phyloP scores from a whole-genome alignment of 441 rosid genomes.

The Aleurites moluccanus region DNA sequence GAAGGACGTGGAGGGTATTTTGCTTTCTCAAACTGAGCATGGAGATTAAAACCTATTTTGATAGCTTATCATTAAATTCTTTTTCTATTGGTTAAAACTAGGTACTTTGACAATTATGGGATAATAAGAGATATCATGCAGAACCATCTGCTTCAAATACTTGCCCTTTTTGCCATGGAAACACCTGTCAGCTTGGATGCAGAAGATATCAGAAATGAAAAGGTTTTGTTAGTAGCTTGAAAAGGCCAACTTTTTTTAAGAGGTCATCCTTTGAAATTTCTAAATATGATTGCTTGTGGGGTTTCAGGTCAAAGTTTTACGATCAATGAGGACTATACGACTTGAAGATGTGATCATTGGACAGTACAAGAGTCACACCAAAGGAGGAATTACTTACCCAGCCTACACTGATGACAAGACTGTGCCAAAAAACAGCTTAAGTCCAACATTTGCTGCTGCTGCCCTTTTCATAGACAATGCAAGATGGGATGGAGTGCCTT shows the following conservation, averaged over 20 bases:
- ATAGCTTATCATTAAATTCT: slow-evolving; percentile 3
- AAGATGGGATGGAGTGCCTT: slow-evolving; percentile 98
- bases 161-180: slow-evolving; percentile 97
- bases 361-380: slow-evolving; percentile 82
- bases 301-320: slow-evolving; percentile 79
- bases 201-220: slow-evolving; percentile 92
- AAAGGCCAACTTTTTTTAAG: not conserved
- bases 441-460: slow-evolving; percentile 96
- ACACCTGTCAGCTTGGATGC: slow-evolving; percentile 98
- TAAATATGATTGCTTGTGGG: slow-evolving; percentile 13
- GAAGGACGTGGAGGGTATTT: slow-evolving; percentile 98
- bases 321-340: slow-evolving; percentile 80
- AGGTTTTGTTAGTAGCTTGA: slow-evolving; percentile 42
- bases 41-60: not conserved
- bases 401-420: slow-evolving; percentile 82
- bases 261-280: slow-evolving; percentile 2
- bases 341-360: slow-evolving; percentile 80
- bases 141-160: slow-evolving; percentile 95
- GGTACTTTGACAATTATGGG: slow-evolving; percentile 93
- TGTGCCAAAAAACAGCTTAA: slow-evolving; percentile 73
- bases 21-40: slow-evolving; percentile 21
- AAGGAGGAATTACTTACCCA: slow-evolving; percentile 74
- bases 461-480: slow-evolving; percentile 92
- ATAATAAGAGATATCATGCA: slow-evolving; percentile 98
- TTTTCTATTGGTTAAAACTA: slow-evolving; percentile 25